Evolutionary conservation across 2,329 filamentous ascomycete species (phyloP), one percentile per base, ranked within the genome.

Genomic region (Aspergillus sclerotialis): DNA sequence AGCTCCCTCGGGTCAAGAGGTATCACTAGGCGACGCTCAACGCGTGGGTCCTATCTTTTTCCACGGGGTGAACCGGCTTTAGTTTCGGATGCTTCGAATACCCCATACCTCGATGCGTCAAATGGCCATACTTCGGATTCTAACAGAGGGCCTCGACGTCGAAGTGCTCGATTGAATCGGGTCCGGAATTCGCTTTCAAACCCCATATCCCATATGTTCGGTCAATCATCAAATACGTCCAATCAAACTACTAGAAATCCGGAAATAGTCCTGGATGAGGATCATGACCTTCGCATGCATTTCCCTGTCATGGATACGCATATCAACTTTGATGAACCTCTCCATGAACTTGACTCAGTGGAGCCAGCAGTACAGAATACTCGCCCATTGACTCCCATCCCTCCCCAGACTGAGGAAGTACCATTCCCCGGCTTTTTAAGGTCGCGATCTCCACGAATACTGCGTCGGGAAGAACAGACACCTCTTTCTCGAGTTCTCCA

Each of bases 401-500:
- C 45, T 19, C 39, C 47, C 23, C 50, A 52, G 30, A 52, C 52
- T 16, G 46, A 43, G 38, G 53, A 58, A 33, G 51, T 49, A 12
- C 44, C 60, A 18, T 52, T 68, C 19, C 61, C 64, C 13, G 56
- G 56, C 28, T 51, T 65, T 16, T 46, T 74, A 10, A 66, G 76
- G 37, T 64, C 75, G 40, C 63, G 75, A 35, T 67, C 75, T 29
- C 70, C 73, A 14, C 61, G 76, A 34, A 55, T 71, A 17, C 55
- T 70, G 35, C 65, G 71, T 19, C 68, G 69, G 41, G 75, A 79
- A 47, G 77, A 82, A 48, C 76, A 79, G 48, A 76, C 75, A 3
- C 74, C 74, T 50, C 60, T 81, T 19, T 79, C 77, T 28, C 68
- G 76, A 27, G 65, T 81, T 18, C 62, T 82, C 12, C 78, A 78